These are phyloP conservation scores for Suhomyces coccinellae DNA, from an alignment of 1,139 yeast species.

Conservation along the genomic window DNA sequence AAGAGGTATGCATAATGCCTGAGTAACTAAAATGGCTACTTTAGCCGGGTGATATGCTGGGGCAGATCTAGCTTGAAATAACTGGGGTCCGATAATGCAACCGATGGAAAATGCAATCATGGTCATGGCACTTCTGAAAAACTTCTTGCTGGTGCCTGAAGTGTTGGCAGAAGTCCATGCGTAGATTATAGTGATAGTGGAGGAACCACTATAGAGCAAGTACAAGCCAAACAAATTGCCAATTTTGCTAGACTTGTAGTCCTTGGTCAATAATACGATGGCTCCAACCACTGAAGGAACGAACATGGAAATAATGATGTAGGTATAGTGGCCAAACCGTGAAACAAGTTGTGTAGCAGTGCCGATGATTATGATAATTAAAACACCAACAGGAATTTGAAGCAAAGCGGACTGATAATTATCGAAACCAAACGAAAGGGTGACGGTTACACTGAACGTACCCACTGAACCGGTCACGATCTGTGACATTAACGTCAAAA, in stretches of 20 bases:
- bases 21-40: conserved; percentile 33
- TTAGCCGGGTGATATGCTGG: conserved; percentile 40
- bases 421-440: conserved; percentile 38
- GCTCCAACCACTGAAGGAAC: conserved; percentile 39
- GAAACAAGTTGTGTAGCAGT: conserved; percentile 33
- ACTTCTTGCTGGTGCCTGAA: conserved; percentile 21
- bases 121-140: conserved; percentile 18
- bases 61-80: conserved; percentile 31
- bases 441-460: conserved; percentile 42
- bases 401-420: conserved; percentile 36
- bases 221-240: conserved; percentile 41
- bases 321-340: conserved; percentile 27
- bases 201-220: conserved; percentile 30
- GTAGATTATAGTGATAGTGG: conserved; percentile 20
- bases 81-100: conserved; percentile 41
- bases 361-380: conserved; percentile 35
- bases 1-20: conserved; percentile 33
- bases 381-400: conserved; percentile 42
- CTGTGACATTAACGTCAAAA: conserved; percentile 36
- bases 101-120: conserved; percentile 39
- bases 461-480: conserved; percentile 45
- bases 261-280: conserved; percentile 30
- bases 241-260: conserved; percentile 21
- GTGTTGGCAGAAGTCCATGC: conserved; percentile 21
- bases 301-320: conserved; percentile 32